Conservation (phyloP, 306 rosid genomes). For the Corylus avellana region DNA sequence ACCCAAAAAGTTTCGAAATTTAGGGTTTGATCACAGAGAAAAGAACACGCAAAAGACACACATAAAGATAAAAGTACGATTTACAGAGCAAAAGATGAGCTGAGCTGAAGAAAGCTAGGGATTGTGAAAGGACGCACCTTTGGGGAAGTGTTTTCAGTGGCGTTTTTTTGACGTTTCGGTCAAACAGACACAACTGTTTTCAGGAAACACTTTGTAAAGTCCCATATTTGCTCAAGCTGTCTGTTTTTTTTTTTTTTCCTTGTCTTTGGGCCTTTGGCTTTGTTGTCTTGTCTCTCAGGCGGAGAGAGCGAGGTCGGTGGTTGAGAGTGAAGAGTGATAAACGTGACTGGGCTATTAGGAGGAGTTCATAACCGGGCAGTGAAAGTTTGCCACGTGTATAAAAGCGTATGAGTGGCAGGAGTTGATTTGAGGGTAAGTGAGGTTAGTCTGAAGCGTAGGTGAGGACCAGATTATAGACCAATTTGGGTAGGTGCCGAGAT, state of each 20-base stretch:
- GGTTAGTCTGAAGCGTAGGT: not conserved
- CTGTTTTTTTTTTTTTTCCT: not conserved
- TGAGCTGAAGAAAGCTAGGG: not conserved
- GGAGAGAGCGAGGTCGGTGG: constrained; percentile 25
- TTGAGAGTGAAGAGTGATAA: not conserved
- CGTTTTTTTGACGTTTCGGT: not conserved
- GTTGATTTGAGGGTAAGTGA: not conserved
- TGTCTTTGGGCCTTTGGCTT: not conserved
- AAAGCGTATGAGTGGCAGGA: not conserved
- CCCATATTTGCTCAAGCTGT: not conserved
- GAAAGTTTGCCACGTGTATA: not conserved
- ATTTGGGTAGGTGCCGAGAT: no score
- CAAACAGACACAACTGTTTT: not conserved
- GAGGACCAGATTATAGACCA: no score
- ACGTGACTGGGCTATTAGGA: constrained; percentile 3
- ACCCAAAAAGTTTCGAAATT: not conserved
- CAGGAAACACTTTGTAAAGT: not conserved
- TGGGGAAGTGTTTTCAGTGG: not conserved
- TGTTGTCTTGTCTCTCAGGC: constrained; percentile 16
- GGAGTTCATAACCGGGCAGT: not conserved
- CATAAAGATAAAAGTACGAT: not conserved
- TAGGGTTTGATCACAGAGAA: not conserved
- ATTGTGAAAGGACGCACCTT: constrained; percentile 8
- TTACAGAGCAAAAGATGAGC: not conserved
- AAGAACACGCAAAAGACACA: not conserved